Evolutionary conservation across 2,329 filamentous ascomycete genomes (phyloP), one percentile per base, ranked within the genome.

Genomic region (Penicillium occitanis): DNA sequence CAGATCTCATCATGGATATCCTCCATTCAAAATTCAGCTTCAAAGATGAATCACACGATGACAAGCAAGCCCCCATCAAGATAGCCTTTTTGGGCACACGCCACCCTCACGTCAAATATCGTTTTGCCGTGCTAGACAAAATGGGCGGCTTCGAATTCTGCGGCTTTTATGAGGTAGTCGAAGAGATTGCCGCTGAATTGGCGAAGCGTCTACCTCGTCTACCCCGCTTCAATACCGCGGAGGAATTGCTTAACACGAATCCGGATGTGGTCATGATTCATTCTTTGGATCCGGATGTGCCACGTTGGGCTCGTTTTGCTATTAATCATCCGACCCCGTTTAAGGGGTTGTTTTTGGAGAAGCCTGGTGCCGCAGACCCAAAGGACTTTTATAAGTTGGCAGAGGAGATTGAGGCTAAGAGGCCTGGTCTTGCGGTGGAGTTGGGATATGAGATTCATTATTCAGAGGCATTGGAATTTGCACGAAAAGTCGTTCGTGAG

Each of bases 191-290:
- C 8, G 48, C 42, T 28, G 63, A 66, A 40, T 30, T 69, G 22
- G 63, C 62, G 7, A 66, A 68, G 40, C 50, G 68, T 48, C 57
- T 69, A 46, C 68, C 68, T 10, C 68, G 63, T 42, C 44, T 69
- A 59, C 63, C 61, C 25, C 68, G 68, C 25, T 69, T 68, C 46
- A 37, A 50, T 22, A 62, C 44, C 10, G 60, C 68, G 19, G 33
- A 61, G 5, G 67, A 61, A 35, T 42, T 69, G 40, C 65, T 69
- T 13, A 64, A 69, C 17, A 69, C 68, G 3, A 65, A 67, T 42
- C 68, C 68, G n/a, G 68, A 69, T 50, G 67, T 69, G 28, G 67
- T 69, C 10, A 69, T 69, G 68, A 69, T 69, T 25, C 68, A 69
- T 61, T 57, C 68, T 30, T 30, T 69, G 35, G 68, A 69, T 51